Base-by-base conservation (phyloP, 1,284 basidiomycete species). In the Ceratobasidium sp. region DNA sequence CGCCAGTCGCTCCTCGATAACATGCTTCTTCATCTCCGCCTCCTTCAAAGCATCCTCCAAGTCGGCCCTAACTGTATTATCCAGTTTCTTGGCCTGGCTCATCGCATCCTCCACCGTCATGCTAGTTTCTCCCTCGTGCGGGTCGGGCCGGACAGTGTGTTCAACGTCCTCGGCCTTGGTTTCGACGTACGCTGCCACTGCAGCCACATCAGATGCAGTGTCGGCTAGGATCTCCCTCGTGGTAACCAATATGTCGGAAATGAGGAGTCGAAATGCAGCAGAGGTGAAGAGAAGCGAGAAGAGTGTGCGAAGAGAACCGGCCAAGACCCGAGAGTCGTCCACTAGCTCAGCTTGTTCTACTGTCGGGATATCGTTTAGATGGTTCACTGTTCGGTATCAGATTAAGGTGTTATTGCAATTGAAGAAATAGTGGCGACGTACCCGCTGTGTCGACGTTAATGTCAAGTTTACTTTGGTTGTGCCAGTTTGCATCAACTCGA, bases 181-280 rank as follows among this genome's bases (percentile, higher is more conserved):
- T 51, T 81, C 77, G 9, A 77, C 75, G n/a, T 48, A 68, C 9
- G 63, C 66, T 0, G 85, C 85, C 14, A 81, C 79, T 5, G 79
- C 77, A 14, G 79, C 82, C 8, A 86, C 80, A 34, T 83, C 80
- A 4, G 80, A 78, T 4, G 84, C 84, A 0, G 81, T 79, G 62
- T 83, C 82, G 0, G 83, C 83, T 1, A 85, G 68, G 4, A 84
- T 79, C 43, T 85, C 81, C 8, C 84, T 82, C 1, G 81, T 77
- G 0, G 84, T 81, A 13, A 80, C 69, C 19, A 86, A 76, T 2
- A 84, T 75, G 63, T 86, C 84, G 1, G 80, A 80, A 0, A 86
- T 76, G 39, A 86, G 74, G 61, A 84, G 78, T 9, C 86, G 85
- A 79, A 87, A 86, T 1, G 82, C 80, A 9, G 84, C 79, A 1